These are phyloP conservation scores for Ophiostoma piceae DNA, from an alignment of 2,329 filamentous ascomycete species.

Conservation along the genomic window DNA sequence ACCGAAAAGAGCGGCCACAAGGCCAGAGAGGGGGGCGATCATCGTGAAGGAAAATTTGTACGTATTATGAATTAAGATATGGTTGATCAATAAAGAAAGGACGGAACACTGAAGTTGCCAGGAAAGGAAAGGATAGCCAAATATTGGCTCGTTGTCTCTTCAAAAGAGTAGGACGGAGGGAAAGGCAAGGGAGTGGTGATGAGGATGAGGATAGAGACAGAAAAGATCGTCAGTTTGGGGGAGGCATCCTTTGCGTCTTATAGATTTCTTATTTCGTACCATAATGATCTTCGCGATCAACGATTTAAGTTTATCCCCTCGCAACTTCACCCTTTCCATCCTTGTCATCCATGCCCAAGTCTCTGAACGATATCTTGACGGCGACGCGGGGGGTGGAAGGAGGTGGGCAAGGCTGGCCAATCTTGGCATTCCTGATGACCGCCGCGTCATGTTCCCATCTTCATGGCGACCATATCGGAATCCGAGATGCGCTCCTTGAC, in stretches of 20 bases:
- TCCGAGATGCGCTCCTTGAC: background rate
- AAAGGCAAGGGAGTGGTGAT: background rate
- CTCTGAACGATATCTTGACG: constrained; percentile 3
- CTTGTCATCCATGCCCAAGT: background rate
- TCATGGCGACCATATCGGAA: background rate
- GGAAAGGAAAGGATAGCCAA: constrained; percentile 2
- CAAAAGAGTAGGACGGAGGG: background rate
- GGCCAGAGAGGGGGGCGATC: background rate
- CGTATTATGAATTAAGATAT: background rate
- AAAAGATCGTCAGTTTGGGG: background rate
- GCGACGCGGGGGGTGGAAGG: background rate
- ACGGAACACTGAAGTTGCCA: background rate
- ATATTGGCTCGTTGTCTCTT: background rate
- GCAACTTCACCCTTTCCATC: background rate
- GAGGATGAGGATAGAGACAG: background rate
- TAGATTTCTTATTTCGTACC: background rate
- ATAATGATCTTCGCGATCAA: background rate
- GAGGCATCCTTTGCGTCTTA: background rate
- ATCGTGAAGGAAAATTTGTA: background rate
- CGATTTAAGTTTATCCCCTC: background rate
- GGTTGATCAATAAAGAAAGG: background rate
- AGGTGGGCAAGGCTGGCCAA: background rate
- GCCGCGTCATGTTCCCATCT: constrained; percentile 4
- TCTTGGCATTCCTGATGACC: background rate
- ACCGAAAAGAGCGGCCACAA: background rate